Evolutionary conservation across 176 grass and related monocot species (phyloP).

Genomic region (Aegilops longissima): DNA sequence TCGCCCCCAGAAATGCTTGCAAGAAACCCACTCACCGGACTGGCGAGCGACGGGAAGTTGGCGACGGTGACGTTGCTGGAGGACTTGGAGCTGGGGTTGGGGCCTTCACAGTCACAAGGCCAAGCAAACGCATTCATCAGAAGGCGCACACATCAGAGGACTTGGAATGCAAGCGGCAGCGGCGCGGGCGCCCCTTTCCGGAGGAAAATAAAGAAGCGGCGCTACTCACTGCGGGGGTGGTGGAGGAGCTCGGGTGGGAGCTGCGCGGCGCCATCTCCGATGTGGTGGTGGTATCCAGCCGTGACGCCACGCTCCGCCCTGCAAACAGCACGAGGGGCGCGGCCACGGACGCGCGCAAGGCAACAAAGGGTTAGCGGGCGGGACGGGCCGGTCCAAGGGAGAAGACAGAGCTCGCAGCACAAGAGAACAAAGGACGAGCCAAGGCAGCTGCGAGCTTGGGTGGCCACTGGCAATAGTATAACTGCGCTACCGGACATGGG

Average conservation of each 20-base stretch:
- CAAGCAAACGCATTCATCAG: background rate
- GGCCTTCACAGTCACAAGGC: conserved; percentile 37
- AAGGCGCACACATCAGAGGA: background rate
- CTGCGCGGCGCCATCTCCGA: conserved; percentile 60
- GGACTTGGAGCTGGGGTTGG: conserved; percentile 74
- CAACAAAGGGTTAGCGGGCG: conserved; percentile 33
- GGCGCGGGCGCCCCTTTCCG: no score
- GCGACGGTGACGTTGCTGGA: conserved; percentile 74
- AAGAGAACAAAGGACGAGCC: background rate
- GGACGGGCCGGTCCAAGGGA: conserved; percentile 1
- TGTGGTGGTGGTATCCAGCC: conserved; percentile 57
- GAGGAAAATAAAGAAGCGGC: background rate
- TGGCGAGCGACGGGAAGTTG: conserved; percentile 44
- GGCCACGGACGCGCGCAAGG: background rate
- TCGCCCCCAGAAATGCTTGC: background rate
- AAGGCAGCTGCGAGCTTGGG: background rate
- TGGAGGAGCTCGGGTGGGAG: conserved; percentile 57
- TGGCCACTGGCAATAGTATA: conserved; percentile 4
- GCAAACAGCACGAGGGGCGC: conserved; percentile 20
- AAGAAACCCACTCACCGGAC: conserved; percentile 33
- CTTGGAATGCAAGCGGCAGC: background rate
- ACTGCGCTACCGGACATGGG: background rate
- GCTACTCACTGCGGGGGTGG: conserved; percentile 43
- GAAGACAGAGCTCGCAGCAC: conserved; percentile 20
- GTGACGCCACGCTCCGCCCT: conserved; percentile 61